Base-by-base conservation (phyloP, 2,329 filamentous ascomycete genomes). In the Alternaria gaisen region DNA sequence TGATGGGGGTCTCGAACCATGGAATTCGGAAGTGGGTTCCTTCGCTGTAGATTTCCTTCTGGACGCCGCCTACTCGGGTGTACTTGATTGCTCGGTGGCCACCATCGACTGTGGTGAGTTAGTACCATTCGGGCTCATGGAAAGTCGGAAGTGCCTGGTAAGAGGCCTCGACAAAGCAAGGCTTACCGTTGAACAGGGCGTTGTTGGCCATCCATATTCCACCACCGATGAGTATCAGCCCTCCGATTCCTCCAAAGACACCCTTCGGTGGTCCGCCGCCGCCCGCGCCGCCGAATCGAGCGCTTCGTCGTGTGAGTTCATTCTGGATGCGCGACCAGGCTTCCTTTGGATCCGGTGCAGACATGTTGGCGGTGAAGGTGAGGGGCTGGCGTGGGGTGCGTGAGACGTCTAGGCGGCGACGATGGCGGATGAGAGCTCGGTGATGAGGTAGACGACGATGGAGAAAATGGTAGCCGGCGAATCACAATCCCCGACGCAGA, bases 71-170 rank as follows among this genome's bases (percentile, higher is more conserved):
- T 81, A 97, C 75, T 79, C 94, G 90, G 73, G 91, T 93, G 84
- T 99, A 99, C 82, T 99, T 99, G 87, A 99, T 99, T 68, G 95
- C 95, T 78, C 95, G 90, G 82, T 98, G 95, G 83, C 95, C 95
- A 90, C 95, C 95, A 77, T 99, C 95, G 73, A 99, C 95, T 89
- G 59, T 63, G 16, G 38, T 46, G 30, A 32, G 62, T 77, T 62
- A 78, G 72, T 61, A 43, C 28, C n/a, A 51, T 48, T 30, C 42
- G 12, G 12, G 14, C 24, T 20, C 28, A 38, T 46, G 22, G 6
- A 16, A 5, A 22, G 40, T 41, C 7, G 26, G 38, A 11, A 30
- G 28, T 2, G 30, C 14, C 20, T 8, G n/a, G 9, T 5, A 36
- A 50, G 46, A 36, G 14, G 22, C 7, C 30, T 14, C 20, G 11